Percentiles rank a stretch among this genome's conserved stretches.
Conservation (phyloP, 345 rosid genomes). For the Gossypium stocksii region DNA sequence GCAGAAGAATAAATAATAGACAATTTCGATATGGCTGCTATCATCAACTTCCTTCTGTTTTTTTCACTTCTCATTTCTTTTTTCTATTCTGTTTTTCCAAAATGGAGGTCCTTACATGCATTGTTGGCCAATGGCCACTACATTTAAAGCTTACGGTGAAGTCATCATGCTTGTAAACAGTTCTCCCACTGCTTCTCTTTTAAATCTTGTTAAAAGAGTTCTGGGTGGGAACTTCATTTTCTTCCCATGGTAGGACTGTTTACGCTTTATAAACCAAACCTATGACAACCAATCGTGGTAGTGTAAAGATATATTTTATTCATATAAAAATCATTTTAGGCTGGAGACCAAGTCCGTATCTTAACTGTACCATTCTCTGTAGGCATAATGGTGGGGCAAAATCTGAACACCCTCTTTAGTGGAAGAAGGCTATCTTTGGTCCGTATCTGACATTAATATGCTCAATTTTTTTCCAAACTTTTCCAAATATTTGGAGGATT, state of each 20-base stretch:
- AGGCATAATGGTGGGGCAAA: background rate
- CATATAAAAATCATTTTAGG: background rate
- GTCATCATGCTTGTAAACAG: slow-evolving; percentile 1
- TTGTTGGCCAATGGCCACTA: background rate
- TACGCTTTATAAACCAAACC: background rate
- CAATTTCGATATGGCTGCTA: background rate
- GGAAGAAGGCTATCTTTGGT: background rate
- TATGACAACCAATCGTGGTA: background rate
- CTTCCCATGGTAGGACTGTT: background rate
- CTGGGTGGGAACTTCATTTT: background rate
- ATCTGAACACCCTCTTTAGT: background rate
- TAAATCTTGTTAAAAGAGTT: background rate
- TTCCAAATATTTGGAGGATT: background rate
- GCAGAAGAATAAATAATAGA: background rate
- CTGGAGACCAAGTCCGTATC: background rate
- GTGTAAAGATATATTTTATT: background rate
- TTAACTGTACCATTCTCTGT: background rate
- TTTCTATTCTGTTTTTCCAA: background rate
- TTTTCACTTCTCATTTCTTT: background rate
- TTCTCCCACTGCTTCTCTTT: background rate
- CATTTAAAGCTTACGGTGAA: background rate
- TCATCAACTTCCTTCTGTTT: background rate
- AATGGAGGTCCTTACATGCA: background rate
- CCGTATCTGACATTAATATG: background rate
- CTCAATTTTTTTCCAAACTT: background rate